These are phyloP conservation scores for Trichoderma sp. DNA, from an alignment of 2,329 filamentous ascomycete species.

Conservation along the genomic window DNA sequence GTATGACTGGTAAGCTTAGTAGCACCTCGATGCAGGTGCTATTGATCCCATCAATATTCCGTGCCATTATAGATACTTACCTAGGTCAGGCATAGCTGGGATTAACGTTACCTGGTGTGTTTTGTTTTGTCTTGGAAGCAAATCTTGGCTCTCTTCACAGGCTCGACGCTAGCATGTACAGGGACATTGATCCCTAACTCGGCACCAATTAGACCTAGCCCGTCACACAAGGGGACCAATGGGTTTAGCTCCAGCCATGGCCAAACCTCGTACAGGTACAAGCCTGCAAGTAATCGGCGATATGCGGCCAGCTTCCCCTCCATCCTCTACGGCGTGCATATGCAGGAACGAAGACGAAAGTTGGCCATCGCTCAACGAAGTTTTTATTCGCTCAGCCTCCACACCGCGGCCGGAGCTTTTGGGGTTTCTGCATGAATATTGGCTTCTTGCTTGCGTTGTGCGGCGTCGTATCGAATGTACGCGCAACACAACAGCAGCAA, in stretches of 20 bases:
- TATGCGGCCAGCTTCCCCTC: slow-evolving; percentile 10
- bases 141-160: not conserved
- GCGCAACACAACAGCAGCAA: not conserved
- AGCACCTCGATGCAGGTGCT: not conserved
- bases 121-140: not conserved
- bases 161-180: not conserved
- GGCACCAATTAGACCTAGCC: not conserved
- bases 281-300: slow-evolving; percentile 6
- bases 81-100: not conserved
- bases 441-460: not conserved
- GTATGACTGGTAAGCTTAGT: not conserved
- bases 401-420: not conserved
- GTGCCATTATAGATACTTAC: not conserved
- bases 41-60: not conserved
- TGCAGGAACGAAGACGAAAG: slow-evolving; percentile 13
- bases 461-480: not conserved
- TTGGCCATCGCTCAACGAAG: not conserved
- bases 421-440: not conserved
- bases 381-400: slow-evolving; percentile 14
- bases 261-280: not conserved
- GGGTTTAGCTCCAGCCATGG: not conserved
- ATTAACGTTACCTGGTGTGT: not conserved
- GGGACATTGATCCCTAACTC: not conserved
- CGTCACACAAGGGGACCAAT: not conserved
- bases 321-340: not conserved